phyloP scores from a whole-genome alignment of 148 eudicot species.

The Spergularia marina region DNA sequence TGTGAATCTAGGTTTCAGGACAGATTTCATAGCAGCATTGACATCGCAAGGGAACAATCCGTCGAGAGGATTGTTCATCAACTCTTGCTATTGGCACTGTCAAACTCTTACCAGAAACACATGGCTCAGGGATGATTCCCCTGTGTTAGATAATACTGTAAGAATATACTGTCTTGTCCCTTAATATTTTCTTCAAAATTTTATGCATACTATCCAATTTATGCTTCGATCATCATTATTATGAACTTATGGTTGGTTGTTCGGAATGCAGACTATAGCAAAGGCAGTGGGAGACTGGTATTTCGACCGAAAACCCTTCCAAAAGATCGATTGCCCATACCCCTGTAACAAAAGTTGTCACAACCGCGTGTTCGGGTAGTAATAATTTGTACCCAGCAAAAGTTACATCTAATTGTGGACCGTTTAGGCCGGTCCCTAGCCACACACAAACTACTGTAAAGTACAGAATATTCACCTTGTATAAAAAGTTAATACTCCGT shows the following conservation, averaged over 20 bases:
- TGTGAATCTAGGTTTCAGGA: slow-evolving; percentile 51
- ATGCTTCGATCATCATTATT: too few species aligned
- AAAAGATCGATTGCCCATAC: slow-evolving; percentile 87
- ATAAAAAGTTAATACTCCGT: too few species aligned
- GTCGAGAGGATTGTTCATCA: slow-evolving; percentile 65
- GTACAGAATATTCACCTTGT: too few species aligned
- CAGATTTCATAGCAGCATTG: slow-evolving; percentile 57
- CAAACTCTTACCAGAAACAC: slow-evolving; percentile 82
- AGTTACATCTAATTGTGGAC: too few species aligned
- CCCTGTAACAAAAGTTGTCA: slow-evolving; percentile 90
- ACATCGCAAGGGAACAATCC: slow-evolving; percentile 43
- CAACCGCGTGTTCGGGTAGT: slow-evolving; percentile 54
- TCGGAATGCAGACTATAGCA: slow-evolving; percentile 51
- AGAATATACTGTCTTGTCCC: background rate
- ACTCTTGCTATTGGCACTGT: slow-evolving; percentile 86
- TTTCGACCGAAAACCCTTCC: slow-evolving; percentile 61
- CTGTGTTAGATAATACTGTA: slow-evolving; percentile 57
- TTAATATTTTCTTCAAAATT: background rate
- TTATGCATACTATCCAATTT: too few species aligned
- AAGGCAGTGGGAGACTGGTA: slow-evolving; percentile 95
- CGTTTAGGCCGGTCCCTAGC: too few species aligned
- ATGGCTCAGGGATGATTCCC: slow-evolving; percentile 74
- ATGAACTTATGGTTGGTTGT: background rate
- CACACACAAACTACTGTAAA: too few species aligned
- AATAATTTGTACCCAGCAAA: background rate